These are phyloP conservation scores for Talaromyces liani DNA, from an alignment of 495 filamentous ascomycete species.

Conservation along the genomic window DNA sequence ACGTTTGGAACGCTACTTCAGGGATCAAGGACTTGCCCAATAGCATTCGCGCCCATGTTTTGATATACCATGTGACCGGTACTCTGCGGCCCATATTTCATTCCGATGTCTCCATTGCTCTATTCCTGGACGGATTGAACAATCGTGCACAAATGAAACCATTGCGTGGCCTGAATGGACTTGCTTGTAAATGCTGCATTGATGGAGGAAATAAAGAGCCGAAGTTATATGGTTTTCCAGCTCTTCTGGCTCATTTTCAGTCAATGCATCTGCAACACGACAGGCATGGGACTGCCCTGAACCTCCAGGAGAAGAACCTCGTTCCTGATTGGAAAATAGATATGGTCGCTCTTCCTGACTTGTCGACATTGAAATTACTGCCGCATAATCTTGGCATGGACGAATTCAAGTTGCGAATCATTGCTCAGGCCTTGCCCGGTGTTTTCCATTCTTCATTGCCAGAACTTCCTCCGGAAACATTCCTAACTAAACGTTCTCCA, in stretches of 20 bases:
- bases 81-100: conserved; percentile 48
- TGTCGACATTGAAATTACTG: conserved; percentile 38
- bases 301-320: conserved; percentile 12
- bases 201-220: conserved; percentile 8
- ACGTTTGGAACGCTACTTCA: conserved; percentile 54
- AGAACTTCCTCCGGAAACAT: not conserved
- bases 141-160: conserved; percentile 57
- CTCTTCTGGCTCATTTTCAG: conserved; percentile 64
- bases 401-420: conserved; percentile 43
- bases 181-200: conserved; percentile 57
- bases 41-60: conserved; percentile 53
- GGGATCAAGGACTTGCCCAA: conserved; percentile 55
- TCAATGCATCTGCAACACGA: conserved; percentile 41
- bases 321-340: conserved; percentile 55
- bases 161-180: conserved; percentile 56
- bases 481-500: not conserved
- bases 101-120: conserved; percentile 45
- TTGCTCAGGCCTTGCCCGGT: conserved; percentile 51
- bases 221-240: conserved; percentile 51
- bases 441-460: conserved; percentile 24
- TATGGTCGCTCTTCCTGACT: conserved; percentile 63
- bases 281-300: conserved; percentile 19
- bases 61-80: conserved; percentile 53
- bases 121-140: conserved; percentile 61
- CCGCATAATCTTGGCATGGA: conserved; percentile 45